Evolutionary conservation across 371 early-diverging fungal species (phyloP).

Genomic region (Mortierella sp.): DNA sequence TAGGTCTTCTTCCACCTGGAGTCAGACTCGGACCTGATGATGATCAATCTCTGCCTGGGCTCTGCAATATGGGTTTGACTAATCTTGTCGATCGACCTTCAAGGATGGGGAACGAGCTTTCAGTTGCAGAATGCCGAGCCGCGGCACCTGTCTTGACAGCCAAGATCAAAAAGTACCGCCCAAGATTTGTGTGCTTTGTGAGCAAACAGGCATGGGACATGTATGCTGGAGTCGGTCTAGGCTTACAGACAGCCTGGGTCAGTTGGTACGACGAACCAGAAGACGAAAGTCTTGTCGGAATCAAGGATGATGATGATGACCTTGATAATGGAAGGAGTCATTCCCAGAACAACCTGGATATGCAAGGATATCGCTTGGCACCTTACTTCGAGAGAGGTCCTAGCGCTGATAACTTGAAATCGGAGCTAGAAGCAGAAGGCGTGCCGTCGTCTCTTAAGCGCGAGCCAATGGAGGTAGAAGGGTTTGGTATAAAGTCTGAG

Average conservation of each 20-base stretch:
- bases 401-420: constrained; percentile 9
- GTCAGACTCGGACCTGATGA: constrained; percentile 55
- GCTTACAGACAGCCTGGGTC: constrained; percentile 50
- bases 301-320: constrained; percentile 1
- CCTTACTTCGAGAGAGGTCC: constrained; percentile 45
- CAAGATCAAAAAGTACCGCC: constrained; percentile 72
- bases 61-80: constrained; percentile 74
- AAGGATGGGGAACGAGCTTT: constrained; percentile 68
- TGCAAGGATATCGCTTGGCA: constrained; percentile 36
- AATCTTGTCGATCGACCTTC: constrained; percentile 77
- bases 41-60: constrained; percentile 63
- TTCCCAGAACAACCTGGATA: constrained; percentile 27
- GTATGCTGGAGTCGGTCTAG: constrained; percentile 58
- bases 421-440: constrained; percentile 22
- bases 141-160: constrained; percentile 71
- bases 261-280: constrained; percentile 47
- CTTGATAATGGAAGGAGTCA: constrained; percentile 1
- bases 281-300: constrained; percentile 10
- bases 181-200: constrained; percentile 79
- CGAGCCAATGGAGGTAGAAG: neutral
- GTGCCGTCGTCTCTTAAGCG: constrained; percentile 21
- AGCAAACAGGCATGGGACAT: constrained; percentile 80
- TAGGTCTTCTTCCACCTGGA: constrained; percentile 43
- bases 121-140: constrained; percentile 67
- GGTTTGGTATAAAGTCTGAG: constrained; percentile 7